A percentile compares a stretch with the other conserved stretches of the same genome.
Conservation (phyloP, 345 rosid genomes). For the Salix purpurea region DNA sequence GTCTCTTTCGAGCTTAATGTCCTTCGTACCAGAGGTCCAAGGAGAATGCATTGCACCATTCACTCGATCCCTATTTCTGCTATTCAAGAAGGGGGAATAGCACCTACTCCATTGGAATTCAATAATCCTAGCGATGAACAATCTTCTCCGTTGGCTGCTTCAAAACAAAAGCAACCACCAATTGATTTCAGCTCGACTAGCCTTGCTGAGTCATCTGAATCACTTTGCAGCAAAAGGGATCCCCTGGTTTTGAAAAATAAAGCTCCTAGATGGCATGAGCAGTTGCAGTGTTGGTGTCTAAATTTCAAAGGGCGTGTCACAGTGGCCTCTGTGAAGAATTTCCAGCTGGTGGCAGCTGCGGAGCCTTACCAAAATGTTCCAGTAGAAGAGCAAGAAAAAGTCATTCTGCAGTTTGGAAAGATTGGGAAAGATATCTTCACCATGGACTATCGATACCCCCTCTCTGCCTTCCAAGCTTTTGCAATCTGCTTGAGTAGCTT, state of each 20-base stretch:
- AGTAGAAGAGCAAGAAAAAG: conserved; percentile 61
- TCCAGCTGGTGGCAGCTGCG: conserved; percentile 71
- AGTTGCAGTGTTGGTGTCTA: conserved; percentile 90
- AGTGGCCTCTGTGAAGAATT: conserved; percentile 90
- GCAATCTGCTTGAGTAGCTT: conserved; percentile 95
- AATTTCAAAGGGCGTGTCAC: conserved; percentile 90
- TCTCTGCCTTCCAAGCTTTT: conserved; percentile 95
- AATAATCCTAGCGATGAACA: conserved; percentile 19
- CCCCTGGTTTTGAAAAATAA: conserved; percentile 73
- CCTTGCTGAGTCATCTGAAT: conserved; percentile 21
- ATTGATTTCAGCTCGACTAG: conserved; percentile 36
- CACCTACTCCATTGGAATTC: conserved; percentile 52
- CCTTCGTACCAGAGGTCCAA: conserved; percentile 83
- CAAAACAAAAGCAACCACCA: conserved; percentile 39
- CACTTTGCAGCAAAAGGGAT: conserved; percentile 14
- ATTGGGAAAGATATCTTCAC: conserved; percentile 92
- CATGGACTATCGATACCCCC: conserved; percentile 88
- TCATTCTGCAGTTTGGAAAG: conserved; percentile 88
- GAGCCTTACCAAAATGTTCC: conserved; percentile 52
- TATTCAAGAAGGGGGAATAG: conserved; percentile 59
- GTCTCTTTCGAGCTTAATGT: conserved; percentile 76
- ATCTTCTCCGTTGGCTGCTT: conserved; percentile 9
- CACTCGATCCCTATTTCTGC: conserved; percentile 57
- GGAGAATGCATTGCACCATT: conserved; percentile 81
- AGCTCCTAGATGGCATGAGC: conserved; percentile 97